Evolutionary conservation across 129 eudicot species (phyloP), one percentile per base, ranked within the genome.

Genomic region (Glebionis coronaria): DNA sequence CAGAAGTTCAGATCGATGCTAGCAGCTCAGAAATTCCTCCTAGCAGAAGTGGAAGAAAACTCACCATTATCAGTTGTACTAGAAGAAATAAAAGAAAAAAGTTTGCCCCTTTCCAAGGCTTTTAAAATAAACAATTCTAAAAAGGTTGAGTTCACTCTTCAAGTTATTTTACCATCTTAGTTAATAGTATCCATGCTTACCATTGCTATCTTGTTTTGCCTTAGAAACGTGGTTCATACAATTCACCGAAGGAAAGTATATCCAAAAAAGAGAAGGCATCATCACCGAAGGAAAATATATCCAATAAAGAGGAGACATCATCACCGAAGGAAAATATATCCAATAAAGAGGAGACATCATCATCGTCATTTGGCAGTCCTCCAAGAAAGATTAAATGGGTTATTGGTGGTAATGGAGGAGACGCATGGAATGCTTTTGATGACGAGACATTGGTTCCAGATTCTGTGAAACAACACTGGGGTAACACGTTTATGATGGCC

Each of bases 361-460:
- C 85, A 15, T 65, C 14, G 5, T 49, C 65, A 35, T 15, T 71
- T 54, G 61, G 45, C 45, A 10, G 44, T 27, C 91, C 88, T 54
- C 96, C 98, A 10, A 60, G 57, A 15, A 88, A 83, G 77, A 69
- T 92, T 63, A 85, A 80, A 46, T 92, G 98, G 98, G 96, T 88
- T 20, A 80, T 83, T 69, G 84, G 78, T 68, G 82, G 83, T 80
- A 63, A 77, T 13, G 78, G 76, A 49, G 93, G 85, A 4, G 81
- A 83, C 67, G 45, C 72, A 12, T 92, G 98, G 98, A 88, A 82
- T 66, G 91, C 98, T 60, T 84, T 81, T 65, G 66, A 80, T 25
- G 80, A 77, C 12, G 84, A 81, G 44, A 70, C 77, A 3, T 52
- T 80, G 67, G 80, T 88, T 62, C 88, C 83, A 1, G 91, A 85